Evolutionary conservation across 208 protist genomes (phyloP), one percentile per base, ranked within the genome.

Genomic region (Balamuthia mandrillaris): DNA sequence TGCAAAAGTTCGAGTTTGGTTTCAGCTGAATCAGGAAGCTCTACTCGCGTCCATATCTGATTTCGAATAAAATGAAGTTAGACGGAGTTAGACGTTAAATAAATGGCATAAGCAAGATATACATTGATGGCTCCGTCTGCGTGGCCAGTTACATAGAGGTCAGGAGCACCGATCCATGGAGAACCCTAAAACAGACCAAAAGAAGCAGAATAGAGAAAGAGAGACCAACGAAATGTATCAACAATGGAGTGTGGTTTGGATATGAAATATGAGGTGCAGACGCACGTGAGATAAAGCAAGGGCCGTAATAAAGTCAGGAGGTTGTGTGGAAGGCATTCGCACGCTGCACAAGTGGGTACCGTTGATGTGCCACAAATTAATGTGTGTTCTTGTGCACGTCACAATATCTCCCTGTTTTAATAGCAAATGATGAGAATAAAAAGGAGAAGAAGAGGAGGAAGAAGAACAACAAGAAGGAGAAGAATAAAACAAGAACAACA

Each of bases 361-460:
- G 18, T 83, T 83, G 27, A 83, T 37, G 33, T 35, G 61, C 77
- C 77, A 83, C 41, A 63, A 21, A 3, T 47, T 83, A 18, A 83
- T 83, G 29, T 63, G 42, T n/a, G 41, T 65, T 37, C 49, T 54
- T 31, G 77, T 83, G 37, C 77, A 83, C 31, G 66, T 54, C 21
- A 83, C 54, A 12, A 83, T 83, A 24, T 83, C 41, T 39, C 77
- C 77, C 77, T 83, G n/a, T 70, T 70, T 54, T 14, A 14, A 54
- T 5, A 60, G 31, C 7, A 58, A 58, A 58, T 21, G 31, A 27
- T 33, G 14, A 58, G 14, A 58, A 5, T 33, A 27, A 18, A 58
- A 0, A 27, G 52, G 52, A 3, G 58, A 35, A n/a, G 10, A 35
- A 16, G 7, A 41, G 58, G 27, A 39, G 33, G 61, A 39, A 3